These are phyloP conservation scores for Candida sanyaensis DNA, from an alignment of 1,139 yeast genomes.

Conservation along the genomic window DNA sequence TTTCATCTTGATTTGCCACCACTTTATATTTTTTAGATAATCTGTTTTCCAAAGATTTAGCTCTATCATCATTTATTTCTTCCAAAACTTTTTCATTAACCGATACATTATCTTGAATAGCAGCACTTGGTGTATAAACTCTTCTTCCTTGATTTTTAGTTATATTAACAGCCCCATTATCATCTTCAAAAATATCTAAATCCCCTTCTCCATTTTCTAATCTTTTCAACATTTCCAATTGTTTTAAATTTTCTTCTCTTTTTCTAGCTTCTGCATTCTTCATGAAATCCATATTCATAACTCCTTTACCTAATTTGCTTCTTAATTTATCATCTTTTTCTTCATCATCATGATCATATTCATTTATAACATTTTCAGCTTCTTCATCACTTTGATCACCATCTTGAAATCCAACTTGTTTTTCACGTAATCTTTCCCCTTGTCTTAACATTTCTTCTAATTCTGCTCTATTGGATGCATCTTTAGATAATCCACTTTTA, in stretches of 20 bases:
- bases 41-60: slow-evolving; percentile 45
- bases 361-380: slow-evolving; percentile 57
- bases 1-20: slow-evolving; percentile 12
- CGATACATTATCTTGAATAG: slow-evolving; percentile 45
- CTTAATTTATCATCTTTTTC: slow-evolving; percentile 34
- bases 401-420: slow-evolving; percentile 68
- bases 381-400: slow-evolving; percentile 54
- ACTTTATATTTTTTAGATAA: slow-evolving; percentile 29
- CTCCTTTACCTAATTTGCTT: slow-evolving; percentile 73
- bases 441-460: slow-evolving; percentile 92
- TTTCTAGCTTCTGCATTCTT: slow-evolving; percentile 76
- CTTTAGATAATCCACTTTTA: slow-evolving; percentile 87
- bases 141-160: slow-evolving; percentile 77
- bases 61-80: slow-evolving; percentile 59
- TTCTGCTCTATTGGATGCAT: slow-evolving; percentile 78
- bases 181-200: slow-evolving; percentile 35
- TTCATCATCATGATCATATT: slow-evolving; percentile 40
- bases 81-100: slow-evolving; percentile 42
- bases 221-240: slow-evolving; percentile 51
- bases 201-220: slow-evolving; percentile 46
- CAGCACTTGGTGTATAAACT: slow-evolving; percentile 64
- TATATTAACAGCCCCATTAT: slow-evolving; percentile 43
- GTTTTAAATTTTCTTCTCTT: slow-evolving; percentile 54
- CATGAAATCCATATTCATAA: slow-evolving; percentile 94
- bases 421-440: slow-evolving; percentile 75